Base-by-base conservation (phyloP, 106 monocot species). In the Apostasia shenzhenica region DNA sequence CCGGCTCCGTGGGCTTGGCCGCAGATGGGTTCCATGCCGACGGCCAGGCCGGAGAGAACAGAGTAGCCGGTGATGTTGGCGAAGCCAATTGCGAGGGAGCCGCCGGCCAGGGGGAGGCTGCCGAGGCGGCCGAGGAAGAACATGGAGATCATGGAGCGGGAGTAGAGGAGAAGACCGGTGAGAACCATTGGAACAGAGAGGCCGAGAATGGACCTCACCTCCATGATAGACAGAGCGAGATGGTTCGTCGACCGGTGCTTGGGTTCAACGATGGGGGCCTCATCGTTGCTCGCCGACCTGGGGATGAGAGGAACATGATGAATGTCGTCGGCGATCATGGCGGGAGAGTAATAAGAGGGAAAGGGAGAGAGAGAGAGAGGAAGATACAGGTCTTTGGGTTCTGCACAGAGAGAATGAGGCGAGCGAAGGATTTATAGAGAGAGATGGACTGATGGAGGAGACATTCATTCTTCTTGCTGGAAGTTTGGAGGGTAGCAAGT, bases 11-110 rank as follows among this genome's bases (percentile, higher is more conserved):
- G 84, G 41, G 92, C 88, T 59, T 93, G 92, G 49, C 83, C 81
- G 61, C 92, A 93, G 51, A 93, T 83, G 68, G 92, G 92, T 51
- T 93, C 92, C 92, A 93, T 88, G 3, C 92, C 92, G 75, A 83
- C 79, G 43, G 92, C 92, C 13, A 93, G 83, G 48, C 92, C 92
- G 14, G 85, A 86, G 65, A 93, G 85, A 49, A 92, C 85, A 14
- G 91, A 92, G 82, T 92, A 92, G 45, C 91, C 91, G 53, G 92
- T 88, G 63, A 93, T 93, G 81, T 88, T 93, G 54, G 92, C 92
- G 72, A 88, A 93, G 57, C 92, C 88, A 48, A 93, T 80, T 67
- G 88, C 77, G 11, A 88, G 86, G 6, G 92, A 76, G 10, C 92
- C 92, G 13, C 92, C 92, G 41, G 88, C 92, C 45, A 92, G 85